phyloP scores from a whole-genome alignment of 257 asterid genomes.

The Plantago ovata region DNA sequence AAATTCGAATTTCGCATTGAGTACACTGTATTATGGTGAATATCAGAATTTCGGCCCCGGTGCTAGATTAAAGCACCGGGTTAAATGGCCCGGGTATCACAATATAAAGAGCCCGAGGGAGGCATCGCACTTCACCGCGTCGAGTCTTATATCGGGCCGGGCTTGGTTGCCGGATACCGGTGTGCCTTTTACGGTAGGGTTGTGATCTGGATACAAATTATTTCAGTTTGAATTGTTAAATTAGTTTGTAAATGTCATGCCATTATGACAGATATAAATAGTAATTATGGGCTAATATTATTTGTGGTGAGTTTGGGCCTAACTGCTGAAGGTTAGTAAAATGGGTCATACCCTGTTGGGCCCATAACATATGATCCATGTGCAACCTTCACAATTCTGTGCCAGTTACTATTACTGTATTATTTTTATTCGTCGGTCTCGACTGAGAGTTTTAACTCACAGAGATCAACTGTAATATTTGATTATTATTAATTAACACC shows the following conservation, averaged over 20 bases:
- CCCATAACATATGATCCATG: no score
- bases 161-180: conserved; percentile 79
- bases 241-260: conserved; percentile 38
- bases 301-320: no score
- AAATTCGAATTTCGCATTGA: conserved; percentile 48
- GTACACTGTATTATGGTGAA: conserved; percentile 79
- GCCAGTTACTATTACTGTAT: no score
- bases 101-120: conserved; percentile 29
- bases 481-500: no score
- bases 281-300: no score
- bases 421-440: no score
- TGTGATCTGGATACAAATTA: conserved; percentile 25
- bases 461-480: no score
- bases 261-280: conserved; percentile 28
- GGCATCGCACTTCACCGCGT: conserved; percentile 57
- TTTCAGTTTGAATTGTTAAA: conserved; percentile 28
- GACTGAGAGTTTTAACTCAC: no score
- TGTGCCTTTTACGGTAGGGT: conserved; percentile 68
- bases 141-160: conserved; percentile 58
- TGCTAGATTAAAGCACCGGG: conserved; percentile 38
- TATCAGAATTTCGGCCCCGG: conserved; percentile 67
- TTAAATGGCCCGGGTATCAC: conserved; percentile 71
- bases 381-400: no score
- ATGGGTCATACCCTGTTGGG: no score
- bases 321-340: no score